Percentiles rank a stretch among this genome's conserved stretches.
phyloP scores from a whole-genome alignment of 176 grass and related monocot genomes.

The Oryza nivara region DNA sequence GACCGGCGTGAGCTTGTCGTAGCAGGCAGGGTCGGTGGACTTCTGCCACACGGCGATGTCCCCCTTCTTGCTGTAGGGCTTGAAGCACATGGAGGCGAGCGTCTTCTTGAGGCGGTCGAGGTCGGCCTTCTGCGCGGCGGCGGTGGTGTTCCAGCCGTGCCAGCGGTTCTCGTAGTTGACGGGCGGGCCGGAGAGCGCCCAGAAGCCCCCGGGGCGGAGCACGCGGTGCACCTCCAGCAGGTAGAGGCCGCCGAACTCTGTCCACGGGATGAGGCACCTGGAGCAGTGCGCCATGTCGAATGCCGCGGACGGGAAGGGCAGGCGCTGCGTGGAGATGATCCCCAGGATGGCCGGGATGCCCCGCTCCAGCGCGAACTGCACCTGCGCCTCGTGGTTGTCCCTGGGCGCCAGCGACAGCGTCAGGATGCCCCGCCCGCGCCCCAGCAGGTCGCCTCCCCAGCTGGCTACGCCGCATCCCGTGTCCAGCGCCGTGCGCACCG shows the following conservation, averaged over 20 bases:
- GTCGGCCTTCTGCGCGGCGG: slow-evolving; percentile 75
- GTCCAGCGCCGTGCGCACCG: slow-evolving; percentile 83
- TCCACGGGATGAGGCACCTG: slow-evolving; percentile 87
- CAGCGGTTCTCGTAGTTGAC: slow-evolving; percentile 95
- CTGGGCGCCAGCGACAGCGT: slow-evolving; percentile 81
- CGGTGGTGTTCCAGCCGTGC: slow-evolving; percentile 97
- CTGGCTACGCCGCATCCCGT: slow-evolving; percentile 95
- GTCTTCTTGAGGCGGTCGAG: slow-evolving; percentile 68
- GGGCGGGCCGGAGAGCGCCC: slow-evolving; percentile 93
- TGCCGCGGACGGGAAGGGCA: slow-evolving; percentile 73
- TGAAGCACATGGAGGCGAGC: slow-evolving; percentile 86
- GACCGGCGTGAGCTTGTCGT: slow-evolving; percentile 68
- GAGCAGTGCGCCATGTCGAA: slow-evolving; percentile 98
- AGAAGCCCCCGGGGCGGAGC: slow-evolving; percentile 83
- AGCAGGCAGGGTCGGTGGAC: slow-evolving; percentile 60
- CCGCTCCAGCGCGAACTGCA: slow-evolving; percentile 97
- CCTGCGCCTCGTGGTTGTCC: slow-evolving; percentile 98
- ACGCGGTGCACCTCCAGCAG: slow-evolving; percentile 85
- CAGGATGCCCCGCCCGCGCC: slow-evolving; percentile 63
- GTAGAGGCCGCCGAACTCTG: slow-evolving; percentile 88
- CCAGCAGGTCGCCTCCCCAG: slow-evolving; percentile 92
- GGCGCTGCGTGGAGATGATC: slow-evolving; percentile 92
- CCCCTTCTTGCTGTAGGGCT: slow-evolving; percentile 77
- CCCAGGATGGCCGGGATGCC: slow-evolving; percentile 95
- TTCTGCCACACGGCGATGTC: slow-evolving; percentile 98